Percentiles rank a stretch among this genome's conserved stretches.
These are phyloP conservation scores for Hibiscus tridactylites DNA, from an alignment of 345 rosid species.

Conservation along the genomic window DNA sequence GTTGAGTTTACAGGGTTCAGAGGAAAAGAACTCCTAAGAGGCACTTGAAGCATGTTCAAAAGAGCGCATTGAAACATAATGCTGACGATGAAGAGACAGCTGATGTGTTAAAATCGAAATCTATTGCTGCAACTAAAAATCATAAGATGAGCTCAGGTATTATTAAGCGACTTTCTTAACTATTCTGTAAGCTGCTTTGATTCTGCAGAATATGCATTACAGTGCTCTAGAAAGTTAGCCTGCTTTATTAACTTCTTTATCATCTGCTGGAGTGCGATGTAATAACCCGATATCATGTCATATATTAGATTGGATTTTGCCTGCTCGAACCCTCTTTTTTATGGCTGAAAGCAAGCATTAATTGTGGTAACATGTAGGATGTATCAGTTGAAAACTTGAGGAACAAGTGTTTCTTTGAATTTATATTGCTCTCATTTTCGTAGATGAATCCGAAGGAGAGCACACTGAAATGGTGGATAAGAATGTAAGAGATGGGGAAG, in stretches of 20 bases:
- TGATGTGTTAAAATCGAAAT: conserved; percentile 36
- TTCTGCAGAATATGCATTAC: neutral
- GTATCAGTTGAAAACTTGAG: neutral
- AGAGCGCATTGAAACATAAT: conserved; percentile 4
- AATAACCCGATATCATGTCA: neutral
- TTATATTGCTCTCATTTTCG: neutral
- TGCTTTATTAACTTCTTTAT: neutral
- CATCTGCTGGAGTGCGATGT: neutral
- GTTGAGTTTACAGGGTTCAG: conserved; percentile 40
- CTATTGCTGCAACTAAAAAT: conserved; percentile 17
- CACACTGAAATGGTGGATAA: conserved; percentile 27
- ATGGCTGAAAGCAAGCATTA: neutral
- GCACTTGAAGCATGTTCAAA: conserved; percentile 26
- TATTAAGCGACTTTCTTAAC: neutral
- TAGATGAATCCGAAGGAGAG: conserved; percentile 39
- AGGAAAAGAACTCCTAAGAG: conserved; percentile 85
- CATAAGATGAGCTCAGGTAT: conserved; percentile 31
- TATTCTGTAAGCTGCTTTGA: neutral
- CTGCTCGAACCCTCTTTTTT: neutral
- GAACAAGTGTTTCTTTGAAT: neutral
- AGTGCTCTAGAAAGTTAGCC: neutral
- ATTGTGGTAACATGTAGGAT: neutral
- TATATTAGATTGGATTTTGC: neutral
- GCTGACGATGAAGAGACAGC: conserved; percentile 35
- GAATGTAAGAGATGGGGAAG: conserved; percentile 23